Evolutionary conservation across 2,329 filamentous ascomycete genomes (phyloP).

Genomic region (Escovopsis sp.): DNA sequence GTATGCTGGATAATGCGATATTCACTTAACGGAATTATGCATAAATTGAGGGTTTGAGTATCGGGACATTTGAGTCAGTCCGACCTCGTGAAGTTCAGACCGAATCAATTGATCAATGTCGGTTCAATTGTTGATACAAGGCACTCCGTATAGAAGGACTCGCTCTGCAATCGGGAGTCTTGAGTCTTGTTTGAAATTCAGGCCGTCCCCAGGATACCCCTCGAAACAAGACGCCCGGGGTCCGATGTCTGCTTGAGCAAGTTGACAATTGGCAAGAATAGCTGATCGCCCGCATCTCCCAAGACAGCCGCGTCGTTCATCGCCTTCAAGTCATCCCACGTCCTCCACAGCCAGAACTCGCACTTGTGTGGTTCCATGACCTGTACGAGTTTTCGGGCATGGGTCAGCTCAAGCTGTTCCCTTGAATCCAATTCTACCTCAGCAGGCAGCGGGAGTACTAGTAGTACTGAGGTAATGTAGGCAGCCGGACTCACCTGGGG

Average conservation of each 20-base stretch:
- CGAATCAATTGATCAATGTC: no score
- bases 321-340: constrained; percentile 26
- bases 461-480: no score
- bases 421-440: no score
- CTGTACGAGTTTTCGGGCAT: constrained; percentile 9
- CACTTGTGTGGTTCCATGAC: constrained; percentile 36
- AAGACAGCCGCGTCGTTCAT: constrained; percentile 10
- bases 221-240: constrained; percentile 9
- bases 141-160: no score
- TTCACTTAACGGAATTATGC: no score
- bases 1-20: no score
- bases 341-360: constrained; percentile 33
- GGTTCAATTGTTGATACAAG: no score
- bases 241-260: constrained; percentile 14
- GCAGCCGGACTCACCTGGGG: constrained; percentile 33
- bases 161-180: neutral
- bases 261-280: constrained; percentile 21
- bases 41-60: no score
- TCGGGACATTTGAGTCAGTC: no score
- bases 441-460: no score
- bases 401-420: no score
- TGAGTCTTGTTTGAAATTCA: neutral
- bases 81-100: no score
- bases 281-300: constrained; percentile 8
- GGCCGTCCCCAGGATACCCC: neutral